Percentiles rank a stretch among this genome's conserved stretches.
These are phyloP conservation scores for Pythium aquatile DNA, from an alignment of 352 stramenopile genomes.

Conservation along the genomic window DNA sequence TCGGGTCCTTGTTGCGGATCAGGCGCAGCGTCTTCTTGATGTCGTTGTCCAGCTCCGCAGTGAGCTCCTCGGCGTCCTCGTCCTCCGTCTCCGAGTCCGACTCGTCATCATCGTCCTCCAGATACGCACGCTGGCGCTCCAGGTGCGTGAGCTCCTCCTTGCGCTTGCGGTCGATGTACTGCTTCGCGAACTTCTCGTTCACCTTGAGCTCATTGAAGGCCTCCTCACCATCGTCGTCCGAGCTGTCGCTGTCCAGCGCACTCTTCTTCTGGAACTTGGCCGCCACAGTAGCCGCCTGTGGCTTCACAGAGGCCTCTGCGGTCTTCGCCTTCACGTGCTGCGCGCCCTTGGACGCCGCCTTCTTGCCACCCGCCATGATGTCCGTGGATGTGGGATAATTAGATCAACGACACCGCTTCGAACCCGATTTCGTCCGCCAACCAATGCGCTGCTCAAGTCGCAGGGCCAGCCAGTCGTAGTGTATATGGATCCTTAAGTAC, in stretches of 20 bases:
- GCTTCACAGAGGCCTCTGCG: not conserved
- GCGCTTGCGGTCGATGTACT: conserved; percentile 73
- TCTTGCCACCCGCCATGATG: conserved; percentile 13
- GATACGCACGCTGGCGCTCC: conserved; percentile 38
- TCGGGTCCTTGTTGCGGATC: conserved; percentile 89
- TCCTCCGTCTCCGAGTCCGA: conserved; percentile 83
- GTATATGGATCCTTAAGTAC: conserved; percentile 2
- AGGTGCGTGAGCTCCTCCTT: conserved; percentile 75
- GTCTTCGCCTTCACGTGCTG: conserved; percentile 1
- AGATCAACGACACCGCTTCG: conserved; percentile 3
- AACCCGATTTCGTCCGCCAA: conserved; percentile 16
- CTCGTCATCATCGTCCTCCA: conserved; percentile 53
- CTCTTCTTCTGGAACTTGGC: conserved; percentile 3
- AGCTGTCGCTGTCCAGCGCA: conserved; percentile 15
- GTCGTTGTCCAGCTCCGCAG: conserved; percentile 63
- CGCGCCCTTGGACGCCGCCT: not conserved
- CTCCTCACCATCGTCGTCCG: conserved; percentile 16
- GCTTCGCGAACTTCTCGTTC: conserved; percentile 75
- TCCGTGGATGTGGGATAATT: not conserved
- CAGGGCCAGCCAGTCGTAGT: conserved; percentile 3
- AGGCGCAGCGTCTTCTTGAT: conserved; percentile 87
- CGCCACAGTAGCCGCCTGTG: conserved; percentile 12
- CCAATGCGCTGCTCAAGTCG: conserved; percentile 27
- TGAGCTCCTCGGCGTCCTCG: conserved; percentile 82
- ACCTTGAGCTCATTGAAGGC: conserved; percentile 56